phyloP scores from a whole-genome alignment of 768 basidiomycete species.

The Trametes coccinea region DNA sequence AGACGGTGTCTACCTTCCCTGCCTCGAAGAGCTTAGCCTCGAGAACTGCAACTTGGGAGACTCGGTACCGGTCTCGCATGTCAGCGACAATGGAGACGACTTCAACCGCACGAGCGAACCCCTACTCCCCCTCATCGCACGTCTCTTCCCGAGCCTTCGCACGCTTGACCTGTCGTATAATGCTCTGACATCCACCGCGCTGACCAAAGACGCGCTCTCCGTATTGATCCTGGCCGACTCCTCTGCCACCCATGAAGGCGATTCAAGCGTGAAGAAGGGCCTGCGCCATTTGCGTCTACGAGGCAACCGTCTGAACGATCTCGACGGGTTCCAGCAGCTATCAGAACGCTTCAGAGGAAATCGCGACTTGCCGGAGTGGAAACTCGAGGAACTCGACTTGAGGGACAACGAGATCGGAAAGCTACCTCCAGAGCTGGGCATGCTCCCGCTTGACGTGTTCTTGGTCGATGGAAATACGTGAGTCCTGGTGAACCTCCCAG shows the following conservation, averaged over 20 bases:
- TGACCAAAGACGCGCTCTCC: conserved; percentile 50
- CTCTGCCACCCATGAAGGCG: conserved; percentile 16
- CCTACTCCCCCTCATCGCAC: conserved; percentile 57
- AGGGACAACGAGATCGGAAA: conserved; percentile 78
- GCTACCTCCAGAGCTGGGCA: conserved; percentile 67
- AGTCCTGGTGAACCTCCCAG: conserved; percentile 33
- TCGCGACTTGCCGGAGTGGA: conserved; percentile 64
- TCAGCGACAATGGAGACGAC: conserved; percentile 27
- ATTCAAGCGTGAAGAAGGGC: conserved; percentile 43
- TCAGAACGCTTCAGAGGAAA: conserved; percentile 69
- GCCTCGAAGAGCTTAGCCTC: conserved; percentile 70
- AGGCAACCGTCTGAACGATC: conserved; percentile 63
- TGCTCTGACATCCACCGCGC: conserved; percentile 51
- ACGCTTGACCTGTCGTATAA: conserved; percentile 81
- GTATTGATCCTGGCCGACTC: conserved; percentile 50
- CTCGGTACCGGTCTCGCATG: conserved; percentile 48
- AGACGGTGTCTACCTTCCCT: conserved; percentile 51
- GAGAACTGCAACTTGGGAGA: conserved; percentile 75
- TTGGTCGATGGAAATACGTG: conserved; percentile 84
- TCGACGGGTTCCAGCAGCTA: conserved; percentile 62
- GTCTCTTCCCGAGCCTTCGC: conserved; percentile 68
- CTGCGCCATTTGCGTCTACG: conserved; percentile 65
- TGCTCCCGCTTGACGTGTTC: conserved; percentile 77
- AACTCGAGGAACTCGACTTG: conserved; percentile 79
- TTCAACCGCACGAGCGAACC: conserved; percentile 50